Base-by-base conservation (phyloP, 352 stramenopile species). In the Discostella stelligera region DNA sequence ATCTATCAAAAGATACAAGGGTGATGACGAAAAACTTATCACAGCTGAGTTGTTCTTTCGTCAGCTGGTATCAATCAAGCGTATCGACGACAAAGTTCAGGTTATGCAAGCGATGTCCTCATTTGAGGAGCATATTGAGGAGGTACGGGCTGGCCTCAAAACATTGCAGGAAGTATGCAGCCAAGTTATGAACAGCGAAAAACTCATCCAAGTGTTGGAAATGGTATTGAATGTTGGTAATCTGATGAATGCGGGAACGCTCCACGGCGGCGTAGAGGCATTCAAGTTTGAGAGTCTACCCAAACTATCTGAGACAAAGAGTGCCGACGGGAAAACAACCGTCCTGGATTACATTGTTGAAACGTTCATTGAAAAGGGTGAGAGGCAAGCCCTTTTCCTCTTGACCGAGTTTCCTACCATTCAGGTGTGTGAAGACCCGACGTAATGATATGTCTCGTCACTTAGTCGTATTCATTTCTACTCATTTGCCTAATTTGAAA, bases 101-200 rank as follows among this genome's bases (percentile, higher is more conserved):
- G 81, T 91, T 7, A 81, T 94, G 65, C 73, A 83, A 48, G 88
- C 88, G 23, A 91, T 92, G 80, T 79, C 79, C 30, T 86, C 82
- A 7, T 90, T 94, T 60, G 71, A 87, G 48, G 69, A 83, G 52
- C 85, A 89, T 61, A 54, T 82, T 13, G 62, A 79, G 37, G 82
- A 83, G 32, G 27, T 89, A 46, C 30, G 66, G 0, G 74, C 82
- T 20, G 87, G 76, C 25, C 89, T 94, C 82, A 85, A 94, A 58
- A 92, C 92, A 7, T 89, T 98, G 14, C 89, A 86, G 37, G 93
- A 92, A 54, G 95, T 96, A 13, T 98, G 95, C 61, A 79, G 84
- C 2, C 94, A 98, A 77, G 77, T 98, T 13, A 91, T 96, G 71
- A 84, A 90, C 30, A 97, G 93, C 48, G 82, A 91, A 6, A 94